phyloP scores from a whole-genome alignment of 768 basidiomycete species.

The Guyanaporus albipodus region DNA sequence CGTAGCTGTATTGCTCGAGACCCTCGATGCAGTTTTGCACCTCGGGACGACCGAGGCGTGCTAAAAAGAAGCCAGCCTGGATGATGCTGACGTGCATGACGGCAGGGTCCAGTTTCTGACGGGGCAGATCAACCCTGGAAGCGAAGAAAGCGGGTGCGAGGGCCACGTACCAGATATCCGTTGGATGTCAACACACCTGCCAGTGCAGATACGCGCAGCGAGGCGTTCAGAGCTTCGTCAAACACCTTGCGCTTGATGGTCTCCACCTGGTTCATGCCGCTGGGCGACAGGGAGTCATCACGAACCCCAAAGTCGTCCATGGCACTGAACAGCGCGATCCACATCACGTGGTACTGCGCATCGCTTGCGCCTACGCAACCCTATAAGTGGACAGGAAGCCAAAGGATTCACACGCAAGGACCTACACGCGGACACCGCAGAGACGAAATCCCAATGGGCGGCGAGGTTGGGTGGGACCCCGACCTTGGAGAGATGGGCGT shows the following conservation, averaged over 20 bases:
- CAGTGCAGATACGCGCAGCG: slow-evolving; percentile 84
- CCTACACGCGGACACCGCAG: slow-evolving; percentile 62
- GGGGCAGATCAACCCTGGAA: slow-evolving; percentile 6
- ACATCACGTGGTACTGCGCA: slow-evolving; percentile 89
- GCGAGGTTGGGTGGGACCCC: slow-evolving; percentile 86
- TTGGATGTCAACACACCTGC: slow-evolving; percentile 82
- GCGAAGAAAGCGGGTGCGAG: background rate
- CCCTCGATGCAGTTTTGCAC: slow-evolving; percentile 81
- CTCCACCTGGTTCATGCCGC: slow-evolving; percentile 57
- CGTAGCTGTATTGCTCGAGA: slow-evolving; percentile 82
- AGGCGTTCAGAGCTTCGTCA: slow-evolving; percentile 81
- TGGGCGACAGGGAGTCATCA: slow-evolving; percentile 41
- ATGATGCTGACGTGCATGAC: slow-evolving; percentile 87
- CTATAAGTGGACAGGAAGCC: background rate
- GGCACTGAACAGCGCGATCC: slow-evolving; percentile 79
- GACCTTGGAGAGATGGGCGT: slow-evolving; percentile 68
- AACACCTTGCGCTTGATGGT: slow-evolving; percentile 63
- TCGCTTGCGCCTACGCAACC: slow-evolving; percentile 63
- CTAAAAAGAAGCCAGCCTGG: slow-evolving; percentile 78
- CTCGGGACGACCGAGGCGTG: slow-evolving; percentile 78
- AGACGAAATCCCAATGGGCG: slow-evolving; percentile 86
- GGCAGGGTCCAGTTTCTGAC: slow-evolving; percentile 75
- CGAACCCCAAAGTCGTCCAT: slow-evolving; percentile 82
- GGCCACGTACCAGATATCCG: slow-evolving; percentile 68
- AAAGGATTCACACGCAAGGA: background rate